Conservation (phyloP, 768 basidiomycete genomes). For the Neoboletus magnificus region DNA sequence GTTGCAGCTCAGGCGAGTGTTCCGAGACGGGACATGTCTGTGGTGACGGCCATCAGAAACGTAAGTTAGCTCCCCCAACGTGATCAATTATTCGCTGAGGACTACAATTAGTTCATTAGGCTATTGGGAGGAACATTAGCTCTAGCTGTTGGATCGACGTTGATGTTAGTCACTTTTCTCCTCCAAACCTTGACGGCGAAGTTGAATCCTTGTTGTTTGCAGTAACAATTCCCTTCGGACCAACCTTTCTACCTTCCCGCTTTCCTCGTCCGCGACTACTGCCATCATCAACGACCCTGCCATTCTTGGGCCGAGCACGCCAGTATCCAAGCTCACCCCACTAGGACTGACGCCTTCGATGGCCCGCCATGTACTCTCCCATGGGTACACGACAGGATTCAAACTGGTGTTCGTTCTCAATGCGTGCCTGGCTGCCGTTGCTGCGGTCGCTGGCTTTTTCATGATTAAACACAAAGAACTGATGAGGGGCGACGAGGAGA, state of each 20-base stretch:
- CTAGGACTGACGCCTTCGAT: slow-evolving; percentile 37
- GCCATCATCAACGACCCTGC: slow-evolving; percentile 50
- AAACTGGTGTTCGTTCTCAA: slow-evolving; percentile 58
- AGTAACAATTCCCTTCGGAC: slow-evolving; percentile 48
- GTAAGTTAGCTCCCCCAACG: slow-evolving; percentile 30
- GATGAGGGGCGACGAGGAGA: slow-evolving; percentile 53
- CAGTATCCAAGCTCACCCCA: slow-evolving; percentile 30
- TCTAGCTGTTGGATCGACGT: slow-evolving; percentile 57
- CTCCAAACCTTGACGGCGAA: not conserved
- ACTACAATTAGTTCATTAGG: slow-evolving; percentile 53
- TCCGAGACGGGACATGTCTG: slow-evolving; percentile 67
- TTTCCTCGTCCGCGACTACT: slow-evolving; percentile 38
- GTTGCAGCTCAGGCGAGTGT: slow-evolving; percentile 75
- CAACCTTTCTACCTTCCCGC: slow-evolving; percentile 37
- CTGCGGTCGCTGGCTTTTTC: slow-evolving; percentile 51
- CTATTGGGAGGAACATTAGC: slow-evolving; percentile 67
- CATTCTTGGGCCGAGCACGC: slow-evolving; percentile 29
- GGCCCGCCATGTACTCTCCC: slow-evolving; percentile 41
- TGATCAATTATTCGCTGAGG: slow-evolving; percentile 1
- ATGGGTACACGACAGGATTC: slow-evolving; percentile 58
- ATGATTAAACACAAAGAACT: slow-evolving; percentile 65
- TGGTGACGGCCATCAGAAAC: slow-evolving; percentile 67
- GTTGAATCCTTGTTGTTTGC: not conserved
- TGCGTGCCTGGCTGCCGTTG: slow-evolving; percentile 49
- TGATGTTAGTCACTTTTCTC: slow-evolving; percentile 41